Conservation (phyloP, 306 rosid genomes). For the Rosa rugosa region DNA sequence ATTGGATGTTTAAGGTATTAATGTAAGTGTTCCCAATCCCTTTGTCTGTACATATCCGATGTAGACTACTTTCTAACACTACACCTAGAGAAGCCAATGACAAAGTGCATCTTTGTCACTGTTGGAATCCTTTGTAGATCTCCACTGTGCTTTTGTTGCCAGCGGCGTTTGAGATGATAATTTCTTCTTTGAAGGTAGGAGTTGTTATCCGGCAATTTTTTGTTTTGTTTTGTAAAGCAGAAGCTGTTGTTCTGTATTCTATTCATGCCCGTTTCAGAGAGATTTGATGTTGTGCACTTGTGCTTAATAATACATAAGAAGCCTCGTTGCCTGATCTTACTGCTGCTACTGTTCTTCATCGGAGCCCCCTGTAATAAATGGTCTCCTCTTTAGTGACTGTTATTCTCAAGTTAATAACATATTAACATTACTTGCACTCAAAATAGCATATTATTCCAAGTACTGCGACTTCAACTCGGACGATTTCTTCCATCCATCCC, state of each 20-base stretch:
- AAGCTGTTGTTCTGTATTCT: background rate
- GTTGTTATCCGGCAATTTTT: background rate
- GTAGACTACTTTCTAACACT: constrained; percentile 16
- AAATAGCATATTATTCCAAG: background rate
- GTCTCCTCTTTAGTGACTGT: background rate
- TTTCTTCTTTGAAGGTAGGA: background rate
- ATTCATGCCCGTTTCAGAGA: background rate
- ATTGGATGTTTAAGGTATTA: background rate
- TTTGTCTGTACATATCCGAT: background rate
- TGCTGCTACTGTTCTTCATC: background rate
- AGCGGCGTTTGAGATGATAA: background rate
- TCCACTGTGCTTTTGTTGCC: background rate
- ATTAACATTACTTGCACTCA: background rate
- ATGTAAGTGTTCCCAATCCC: background rate
- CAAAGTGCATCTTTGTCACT: background rate
- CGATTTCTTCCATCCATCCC: background rate
- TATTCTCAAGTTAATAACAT: background rate
- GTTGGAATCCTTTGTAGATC: background rate
- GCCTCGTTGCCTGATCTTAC: background rate
- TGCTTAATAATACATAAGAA: background rate
- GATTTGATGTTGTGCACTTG: background rate
- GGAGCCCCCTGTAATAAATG: background rate
- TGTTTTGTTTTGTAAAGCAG: background rate
- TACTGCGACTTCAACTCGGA: background rate
- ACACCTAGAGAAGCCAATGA: constrained; percentile 8